phyloP scores from a whole-genome alignment of 179 eudicot species.

The Spergularia azorica region DNA sequence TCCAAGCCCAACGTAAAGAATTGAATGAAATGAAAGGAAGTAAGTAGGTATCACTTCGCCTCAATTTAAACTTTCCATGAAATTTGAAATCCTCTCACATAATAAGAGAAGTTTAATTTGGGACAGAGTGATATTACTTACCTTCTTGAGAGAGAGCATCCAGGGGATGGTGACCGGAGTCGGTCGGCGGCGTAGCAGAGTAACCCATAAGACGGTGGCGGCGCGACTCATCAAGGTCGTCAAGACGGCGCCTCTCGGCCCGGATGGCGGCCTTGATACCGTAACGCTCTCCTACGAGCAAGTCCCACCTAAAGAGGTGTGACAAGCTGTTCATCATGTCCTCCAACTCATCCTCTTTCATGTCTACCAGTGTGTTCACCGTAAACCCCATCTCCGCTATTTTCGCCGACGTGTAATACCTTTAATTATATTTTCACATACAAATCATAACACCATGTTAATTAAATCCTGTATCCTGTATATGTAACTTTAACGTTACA shows the following conservation, averaged over 20 bases:
- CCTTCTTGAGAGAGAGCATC: slow-evolving; percentile 98
- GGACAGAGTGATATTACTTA: slow-evolving; percentile 26
- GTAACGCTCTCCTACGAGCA: slow-evolving; percentile 90
- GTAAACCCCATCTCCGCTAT: slow-evolving; percentile 97
- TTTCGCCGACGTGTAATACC: slow-evolving; percentile 80
- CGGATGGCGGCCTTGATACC: slow-evolving; percentile 88
- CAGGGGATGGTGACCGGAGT: slow-evolving; percentile 49
- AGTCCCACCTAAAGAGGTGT: slow-evolving; percentile 79
- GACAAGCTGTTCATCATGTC: slow-evolving; percentile 87
- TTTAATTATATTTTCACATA: not conserved
- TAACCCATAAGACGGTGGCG: slow-evolving; percentile 46
- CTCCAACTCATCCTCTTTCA: slow-evolving; percentile 93
- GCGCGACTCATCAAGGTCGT: slow-evolving; percentile 55
- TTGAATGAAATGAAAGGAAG: too few species aligned
- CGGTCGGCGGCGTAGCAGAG: slow-evolving; percentile 37
- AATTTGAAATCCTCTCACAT: too few species aligned
- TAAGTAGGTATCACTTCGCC: too few species aligned
- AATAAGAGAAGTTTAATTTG: too few species aligned
- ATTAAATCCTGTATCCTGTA: too few species aligned
- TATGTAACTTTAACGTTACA: too few species aligned
- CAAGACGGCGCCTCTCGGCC: slow-evolving; percentile 76
- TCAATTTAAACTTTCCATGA: too few species aligned
- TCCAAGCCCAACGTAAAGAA: too few species aligned
- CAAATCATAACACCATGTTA: too few species aligned
- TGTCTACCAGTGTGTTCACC: slow-evolving; percentile 72